Base-by-base conservation (phyloP, 2,329 filamentous ascomycete genomes). In the Clonostachys chloroleuca region DNA sequence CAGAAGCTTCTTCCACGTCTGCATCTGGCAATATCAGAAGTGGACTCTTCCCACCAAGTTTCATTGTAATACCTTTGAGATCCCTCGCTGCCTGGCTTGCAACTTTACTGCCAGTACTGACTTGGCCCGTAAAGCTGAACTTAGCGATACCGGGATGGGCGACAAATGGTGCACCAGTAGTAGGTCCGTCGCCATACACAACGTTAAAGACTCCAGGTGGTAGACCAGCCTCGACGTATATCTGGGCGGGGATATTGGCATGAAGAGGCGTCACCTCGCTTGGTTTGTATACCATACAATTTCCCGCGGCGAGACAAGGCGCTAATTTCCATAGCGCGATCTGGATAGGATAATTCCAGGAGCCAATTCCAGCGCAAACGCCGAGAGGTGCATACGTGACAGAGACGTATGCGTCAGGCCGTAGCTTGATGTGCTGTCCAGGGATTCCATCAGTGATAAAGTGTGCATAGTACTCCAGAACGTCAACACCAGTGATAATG, bases 51-150 rank as follows among this genome's bases (percentile, higher is more conserved):
- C 91, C 91, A 47, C 91, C 91, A 0, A 95, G 78, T 68, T 96
- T 91, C 87, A 95, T 92, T 17, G 91, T 95, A 43, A 94, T 85
- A 61, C 91, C 90, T 69, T 95, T 95, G 86, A 95, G 91, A 56
- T 80, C 81, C 34, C 80, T 81, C 2, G 87, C 85, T 4, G 90
- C 90, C 35, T 84, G 74, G 40, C 79, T 80, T 9, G 90, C 89
- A 9, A 96, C 90, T 63, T 89, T 92, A 67, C 81, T 80, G 13
- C 91, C 90, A 0, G 90, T 95, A 49, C 82, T 78, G 30, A 95
- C 89, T 62, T 95, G 89, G 16, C 90, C 90, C 0, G 90, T 95
- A 70, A 95, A 95, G 60, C 86, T 90, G 58, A 95, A 89, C 69
- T 95, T 95, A 51, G 87, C 84, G 57, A 95, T 84, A 43, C 68